Percentiles rank a stretch among this genome's conserved stretches.
These are phyloP conservation scores for Senna siamea DNA, from an alignment of 306 rosid species.

Conservation along the genomic window DNA sequence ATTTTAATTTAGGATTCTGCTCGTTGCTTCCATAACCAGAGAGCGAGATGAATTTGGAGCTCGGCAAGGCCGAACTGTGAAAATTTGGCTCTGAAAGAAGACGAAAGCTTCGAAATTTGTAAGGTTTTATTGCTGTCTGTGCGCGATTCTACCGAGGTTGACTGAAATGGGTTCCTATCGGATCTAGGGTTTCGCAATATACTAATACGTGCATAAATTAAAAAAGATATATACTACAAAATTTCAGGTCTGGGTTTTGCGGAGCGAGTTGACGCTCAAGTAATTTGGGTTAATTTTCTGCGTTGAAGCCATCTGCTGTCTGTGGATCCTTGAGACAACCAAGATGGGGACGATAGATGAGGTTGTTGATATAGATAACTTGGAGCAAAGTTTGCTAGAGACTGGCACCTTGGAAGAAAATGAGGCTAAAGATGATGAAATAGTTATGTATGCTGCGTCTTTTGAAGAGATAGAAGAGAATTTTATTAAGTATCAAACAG, in stretches of 20 bases:
- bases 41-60: background rate
- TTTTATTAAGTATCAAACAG: constrained; percentile 68
- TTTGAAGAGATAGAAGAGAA: constrained; percentile 73
- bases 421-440: constrained; percentile 58
- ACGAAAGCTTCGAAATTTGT: constrained; percentile 10
- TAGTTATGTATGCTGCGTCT: constrained; percentile 69
- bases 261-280: background rate
- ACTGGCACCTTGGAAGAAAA: constrained; percentile 22
- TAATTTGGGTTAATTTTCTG: background rate
- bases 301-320: background rate
- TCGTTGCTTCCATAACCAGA: background rate
- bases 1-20: background rate
- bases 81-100: background rate
- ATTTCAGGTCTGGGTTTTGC: constrained; percentile 8
- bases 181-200: background rate
- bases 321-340: background rate
- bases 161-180: background rate
- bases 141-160: background rate
- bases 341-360: constrained; percentile 57
- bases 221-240: background rate
- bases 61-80: background rate
- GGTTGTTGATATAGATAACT: constrained; percentile 64
- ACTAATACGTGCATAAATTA: background rate
- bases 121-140: background rate
- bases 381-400: constrained; percentile 64